Base-by-base conservation (phyloP, 2,329 filamentous ascomycete genomes). In the Pseudogymnoascus sp. region DNA sequence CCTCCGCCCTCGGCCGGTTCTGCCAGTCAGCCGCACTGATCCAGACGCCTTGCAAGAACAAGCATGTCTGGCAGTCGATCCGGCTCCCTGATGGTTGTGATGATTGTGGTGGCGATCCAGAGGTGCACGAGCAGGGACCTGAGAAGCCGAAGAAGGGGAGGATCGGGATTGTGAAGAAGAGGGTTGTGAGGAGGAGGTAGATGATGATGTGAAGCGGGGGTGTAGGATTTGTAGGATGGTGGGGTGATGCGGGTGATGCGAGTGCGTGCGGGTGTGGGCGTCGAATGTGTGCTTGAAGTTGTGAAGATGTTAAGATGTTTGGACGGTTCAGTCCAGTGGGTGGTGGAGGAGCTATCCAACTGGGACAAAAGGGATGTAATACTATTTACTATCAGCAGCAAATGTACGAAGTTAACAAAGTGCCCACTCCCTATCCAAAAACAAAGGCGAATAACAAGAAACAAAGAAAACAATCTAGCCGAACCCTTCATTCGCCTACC, bases 31-130 rank as follows among this genome's bases (percentile, higher is more conserved):
- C 56, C 21, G 31, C 56, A 8, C 21, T 36, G 11, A 60, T 38
- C 56, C 56, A 60, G 56, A 60, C 56, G 1, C 56, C 56, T 18
- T 60, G 56, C 16, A 60, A 38, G 8, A 38, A 60, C n/a, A 37
- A 38, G 7, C 56, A 60, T 16, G 36, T 60, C 31, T 60, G 56
- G 56, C 56, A 60, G 16, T 36, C 56, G 12, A 36, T 60, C 16
- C 5, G 56, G 56, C 31, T 60, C 5, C 56, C 31, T 10, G 31
- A 60, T 8, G 31, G 18, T 14, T 60, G 56, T 37, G 56, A 60
- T 16, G 56, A 36, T 36, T 60, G 56, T 37, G 56, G 31, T 8
- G 56, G 56, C 1, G 56, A 59, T 14, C 44, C 44, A 6, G 44
- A 53, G 5, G 23, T 53, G 8, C 6, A 53, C 8, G 44, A 53